Conservation (phyloP, 202 grass and related monocot species). For the Alloteropsis angusta region DNA sequence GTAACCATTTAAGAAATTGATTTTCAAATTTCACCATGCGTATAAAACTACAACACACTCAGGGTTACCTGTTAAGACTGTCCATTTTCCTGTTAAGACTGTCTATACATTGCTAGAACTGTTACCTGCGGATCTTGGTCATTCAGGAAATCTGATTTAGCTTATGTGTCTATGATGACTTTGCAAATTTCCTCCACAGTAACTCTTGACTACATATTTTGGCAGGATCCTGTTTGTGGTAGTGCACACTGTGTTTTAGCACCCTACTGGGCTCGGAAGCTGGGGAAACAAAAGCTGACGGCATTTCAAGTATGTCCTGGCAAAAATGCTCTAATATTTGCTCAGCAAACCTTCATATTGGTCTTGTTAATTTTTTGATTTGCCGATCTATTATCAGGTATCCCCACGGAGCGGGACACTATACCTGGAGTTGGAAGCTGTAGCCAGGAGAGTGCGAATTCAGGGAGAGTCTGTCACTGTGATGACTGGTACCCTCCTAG, state of each 20-base stretch:
- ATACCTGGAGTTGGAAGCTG: constrained; percentile 44
- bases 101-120: too few relatives aligned
- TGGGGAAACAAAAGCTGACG: constrained; percentile 46
- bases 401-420: constrained; percentile 61
- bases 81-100: not conserved
- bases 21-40: too few relatives aligned
- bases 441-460: constrained; percentile 36
- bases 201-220: not conserved
- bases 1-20: too few relatives aligned
- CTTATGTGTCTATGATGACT: not conserved
- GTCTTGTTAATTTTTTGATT: not conserved
- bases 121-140: too few relatives aligned
- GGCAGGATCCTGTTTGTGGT: constrained; percentile 65
- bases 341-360: not conserved
- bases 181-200: not conserved
- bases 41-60: not conserved
- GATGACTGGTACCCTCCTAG: constrained; percentile 51
- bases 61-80: not conserved
- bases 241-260: constrained; percentile 56
- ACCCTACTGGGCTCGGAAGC: constrained; percentile 57
- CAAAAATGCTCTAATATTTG: not conserved
- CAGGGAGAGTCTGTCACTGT: constrained; percentile 61
- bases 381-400: constrained; percentile 29
- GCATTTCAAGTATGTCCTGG: constrained; percentile 46
- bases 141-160: not conserved